phyloP scores from a whole-genome alignment of 345 rosid species.

The Ceriops tagal region DNA sequence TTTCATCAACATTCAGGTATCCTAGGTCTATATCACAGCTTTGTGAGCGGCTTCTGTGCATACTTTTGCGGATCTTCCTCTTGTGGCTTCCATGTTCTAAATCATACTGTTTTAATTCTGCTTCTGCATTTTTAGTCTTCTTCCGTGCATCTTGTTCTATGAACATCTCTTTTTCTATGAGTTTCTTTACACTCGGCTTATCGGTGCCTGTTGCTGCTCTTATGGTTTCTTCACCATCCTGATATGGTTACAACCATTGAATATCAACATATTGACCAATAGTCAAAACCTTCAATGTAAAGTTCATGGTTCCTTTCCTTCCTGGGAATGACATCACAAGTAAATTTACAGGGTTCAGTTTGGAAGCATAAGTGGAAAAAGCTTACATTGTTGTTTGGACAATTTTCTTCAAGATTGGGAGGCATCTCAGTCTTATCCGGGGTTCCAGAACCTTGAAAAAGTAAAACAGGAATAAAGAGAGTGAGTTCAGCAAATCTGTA shows the following conservation, averaged over 20 bases:
- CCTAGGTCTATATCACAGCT: slow-evolving; percentile 44
- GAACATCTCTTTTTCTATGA: slow-evolving; percentile 86
- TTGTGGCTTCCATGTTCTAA: slow-evolving; percentile 43
- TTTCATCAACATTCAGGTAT: slow-evolving; percentile 36
- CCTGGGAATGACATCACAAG: background rate
- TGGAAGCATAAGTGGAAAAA: background rate
- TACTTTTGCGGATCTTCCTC: slow-evolving; percentile 18
- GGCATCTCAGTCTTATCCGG: slow-evolving; percentile 34
- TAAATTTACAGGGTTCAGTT: background rate
- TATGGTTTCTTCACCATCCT: slow-evolving; percentile 54
- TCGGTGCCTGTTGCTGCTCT: slow-evolving; percentile 6
- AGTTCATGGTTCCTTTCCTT: background rate
- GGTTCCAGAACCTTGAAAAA: slow-evolving; percentile 40
- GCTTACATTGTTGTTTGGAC: slow-evolving; percentile 49
- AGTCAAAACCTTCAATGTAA: slow-evolving; percentile 1
- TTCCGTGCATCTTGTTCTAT: slow-evolving; percentile 39
- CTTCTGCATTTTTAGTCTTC: slow-evolving; percentile 40
- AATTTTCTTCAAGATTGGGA: slow-evolving; percentile 32
- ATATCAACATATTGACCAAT: slow-evolving; percentile 12
- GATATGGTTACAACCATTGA: slow-evolving; percentile 20
- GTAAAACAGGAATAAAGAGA: slow-evolving; percentile 8
- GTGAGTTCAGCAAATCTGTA: background rate
- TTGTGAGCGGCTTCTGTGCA: slow-evolving; percentile 46
- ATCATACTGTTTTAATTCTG: slow-evolving; percentile 37
- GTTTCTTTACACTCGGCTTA: slow-evolving; percentile 80